phyloP scores from a whole-genome alignment of 495 filamentous ascomycete genomes.

The Penicillium manginii region DNA sequence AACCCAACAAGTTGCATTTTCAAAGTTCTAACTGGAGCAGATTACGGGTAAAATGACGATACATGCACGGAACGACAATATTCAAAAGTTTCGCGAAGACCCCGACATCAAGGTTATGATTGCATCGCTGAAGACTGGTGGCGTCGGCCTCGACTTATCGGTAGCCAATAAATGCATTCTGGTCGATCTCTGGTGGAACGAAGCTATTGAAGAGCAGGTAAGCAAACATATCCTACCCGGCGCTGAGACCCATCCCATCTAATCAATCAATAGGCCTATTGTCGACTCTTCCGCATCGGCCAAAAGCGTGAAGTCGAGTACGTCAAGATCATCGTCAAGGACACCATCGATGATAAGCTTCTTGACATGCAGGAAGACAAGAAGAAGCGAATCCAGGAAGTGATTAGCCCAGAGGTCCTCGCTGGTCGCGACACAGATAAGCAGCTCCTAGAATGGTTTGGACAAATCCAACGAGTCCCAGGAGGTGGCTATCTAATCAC shows the following conservation, averaged over 20 bases:
- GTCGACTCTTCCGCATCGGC: slow-evolving; percentile 65
- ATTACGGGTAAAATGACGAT: slow-evolving; percentile 37
- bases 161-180: slow-evolving; percentile 60
- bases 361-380: slow-evolving; percentile 27
- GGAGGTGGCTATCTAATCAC: neutral
- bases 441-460: neutral
- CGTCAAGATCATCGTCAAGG: slow-evolving; percentile 40
- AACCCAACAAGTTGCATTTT: neutral
- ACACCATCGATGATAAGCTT: neutral
- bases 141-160: slow-evolving; percentile 55
- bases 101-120: slow-evolving; percentile 42
- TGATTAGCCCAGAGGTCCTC: neutral
- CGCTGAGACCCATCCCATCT: slow-evolving; percentile 18
- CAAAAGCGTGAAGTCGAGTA: slow-evolving; percentile 58
- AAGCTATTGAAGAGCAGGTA: slow-evolving; percentile 49
- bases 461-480: neutral
- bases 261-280: slow-evolving; percentile 55
- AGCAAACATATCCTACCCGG: no score
- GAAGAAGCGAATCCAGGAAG: neutral
- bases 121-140: slow-evolving; percentile 49
- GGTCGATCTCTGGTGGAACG: slow-evolving; percentile 66
- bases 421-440: neutral
- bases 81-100: slow-evolving; percentile 32
- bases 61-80: slow-evolving; percentile 27
- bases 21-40: slow-evolving; percentile 16